Evolutionary conservation across 495 filamentous ascomycete species (phyloP).

Genomic region (Neurospora tetrasperma): DNA sequence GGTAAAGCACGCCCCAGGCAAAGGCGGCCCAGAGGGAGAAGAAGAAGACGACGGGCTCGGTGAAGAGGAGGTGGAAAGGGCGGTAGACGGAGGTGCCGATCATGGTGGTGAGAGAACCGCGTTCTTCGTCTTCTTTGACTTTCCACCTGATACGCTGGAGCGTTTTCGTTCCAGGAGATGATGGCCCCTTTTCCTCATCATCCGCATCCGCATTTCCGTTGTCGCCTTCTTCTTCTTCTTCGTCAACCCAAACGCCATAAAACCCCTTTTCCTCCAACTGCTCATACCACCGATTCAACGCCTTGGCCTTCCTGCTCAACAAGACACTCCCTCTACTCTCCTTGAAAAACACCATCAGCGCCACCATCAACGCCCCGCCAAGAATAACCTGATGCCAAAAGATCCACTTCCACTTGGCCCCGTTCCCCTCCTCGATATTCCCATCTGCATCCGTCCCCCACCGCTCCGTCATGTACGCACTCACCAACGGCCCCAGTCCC

Average conservation of each 20-base stretch:
- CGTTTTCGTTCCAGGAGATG: constrained; percentile 14
- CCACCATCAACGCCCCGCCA: constrained; percentile 49
- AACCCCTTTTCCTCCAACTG: constrained; percentile 56
- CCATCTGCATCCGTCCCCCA: constrained; percentile 6
- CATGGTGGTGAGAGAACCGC: constrained; percentile 57
- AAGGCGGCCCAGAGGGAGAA: constrained; percentile 89
- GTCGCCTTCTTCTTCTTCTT: too few relatives aligned
- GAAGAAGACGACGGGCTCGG: constrained; percentile 89
- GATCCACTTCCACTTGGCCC: constrained; percentile 69
- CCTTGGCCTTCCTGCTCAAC: constrained; percentile 62
- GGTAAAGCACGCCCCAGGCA: constrained; percentile 81
- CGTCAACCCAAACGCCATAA: constrained; percentile 42
- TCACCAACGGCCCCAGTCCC: constrained; percentile 66
- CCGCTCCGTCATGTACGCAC: constrained; percentile 57
- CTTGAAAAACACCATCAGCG: constrained; percentile 57
- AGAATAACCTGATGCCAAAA: constrained; percentile 79
- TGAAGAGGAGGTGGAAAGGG: constrained; percentile 78
- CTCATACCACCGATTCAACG: constrained; percentile 74
- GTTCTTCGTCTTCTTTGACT: constrained; percentile 74
- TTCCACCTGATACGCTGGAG: constrained; percentile 69
- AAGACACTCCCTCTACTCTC: constrained; percentile 81
- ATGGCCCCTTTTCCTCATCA: constrained; percentile 19
- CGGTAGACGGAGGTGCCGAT: constrained; percentile 66
- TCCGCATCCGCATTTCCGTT: too few relatives aligned
- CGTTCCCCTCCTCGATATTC: background rate